Percentiles rank a stretch among this genome's conserved stretches.
phyloP scores from a whole-genome alignment of 208 protist species.

The Leishmania mexicana region DNA sequence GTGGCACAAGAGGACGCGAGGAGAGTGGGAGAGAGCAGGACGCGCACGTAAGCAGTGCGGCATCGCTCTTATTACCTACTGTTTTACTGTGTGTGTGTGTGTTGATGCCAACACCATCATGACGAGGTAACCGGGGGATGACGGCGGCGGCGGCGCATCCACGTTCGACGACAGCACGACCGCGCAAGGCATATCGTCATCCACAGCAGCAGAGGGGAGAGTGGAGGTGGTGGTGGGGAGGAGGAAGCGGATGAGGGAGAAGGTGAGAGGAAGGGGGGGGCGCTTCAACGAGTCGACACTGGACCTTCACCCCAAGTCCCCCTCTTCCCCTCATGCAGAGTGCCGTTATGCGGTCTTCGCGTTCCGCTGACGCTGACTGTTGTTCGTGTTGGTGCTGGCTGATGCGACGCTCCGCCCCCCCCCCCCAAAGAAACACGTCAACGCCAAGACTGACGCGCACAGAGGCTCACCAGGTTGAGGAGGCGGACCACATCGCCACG shows the following conservation, averaged over 20 bases:
- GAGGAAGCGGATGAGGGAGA: not conserved
- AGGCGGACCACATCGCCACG: too few relatives aligned
- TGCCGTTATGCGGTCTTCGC: too few relatives aligned
- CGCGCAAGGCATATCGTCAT: not conserved
- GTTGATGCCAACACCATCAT: not conserved
- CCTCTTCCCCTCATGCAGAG: not conserved
- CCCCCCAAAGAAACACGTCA: not conserved
- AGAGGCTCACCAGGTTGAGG: not conserved
- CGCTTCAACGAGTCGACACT: not conserved
- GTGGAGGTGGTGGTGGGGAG: not conserved
- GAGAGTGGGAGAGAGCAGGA: not conserved
- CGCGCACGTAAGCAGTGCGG: not conserved
- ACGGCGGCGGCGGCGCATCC: not conserved
- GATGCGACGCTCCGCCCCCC: too few relatives aligned
- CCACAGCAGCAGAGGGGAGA: not conserved
- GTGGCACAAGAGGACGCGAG: not conserved
- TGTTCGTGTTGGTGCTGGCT: too few relatives aligned
- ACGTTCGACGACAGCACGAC: not conserved
- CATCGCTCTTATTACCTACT: too few relatives aligned
- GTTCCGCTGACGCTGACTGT: too few relatives aligned
- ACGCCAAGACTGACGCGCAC: not conserved
- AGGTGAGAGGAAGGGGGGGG: not conserved
- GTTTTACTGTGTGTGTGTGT: not conserved
- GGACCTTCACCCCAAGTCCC: not conserved
- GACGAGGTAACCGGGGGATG: not conserved